phyloP scores from a whole-genome alignment of 2,329 filamentous ascomycete genomes.

The Fonsecaea pugnacius region DNA sequence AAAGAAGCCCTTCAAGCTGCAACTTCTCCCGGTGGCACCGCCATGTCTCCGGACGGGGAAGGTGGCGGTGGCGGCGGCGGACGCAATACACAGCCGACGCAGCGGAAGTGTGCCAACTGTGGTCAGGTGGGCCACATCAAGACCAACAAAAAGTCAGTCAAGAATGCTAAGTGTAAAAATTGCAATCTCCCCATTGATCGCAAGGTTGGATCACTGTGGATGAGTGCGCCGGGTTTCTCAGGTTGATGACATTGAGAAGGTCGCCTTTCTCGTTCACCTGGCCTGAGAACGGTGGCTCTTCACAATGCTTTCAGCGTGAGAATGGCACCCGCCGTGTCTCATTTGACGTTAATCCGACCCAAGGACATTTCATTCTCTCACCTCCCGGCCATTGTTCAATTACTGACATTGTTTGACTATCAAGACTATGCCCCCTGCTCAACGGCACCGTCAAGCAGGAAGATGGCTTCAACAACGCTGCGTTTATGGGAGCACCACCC shows the following conservation, averaged over 20 bases:
- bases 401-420: constrained; percentile 39
- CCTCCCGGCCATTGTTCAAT: constrained; percentile 3
- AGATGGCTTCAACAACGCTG: constrained; percentile 51
- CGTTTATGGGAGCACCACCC: constrained; percentile 54
- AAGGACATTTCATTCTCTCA: constrained; percentile 13
- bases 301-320: neutral
- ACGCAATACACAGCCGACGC: constrained; percentile 67
- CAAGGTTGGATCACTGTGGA: constrained; percentile 30
- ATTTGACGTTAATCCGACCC: constrained; percentile 13
- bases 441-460: constrained; percentile 76
- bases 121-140: constrained; percentile 97
- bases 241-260: constrained; percentile 10
- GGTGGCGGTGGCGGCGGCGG: constrained; percentile 63
- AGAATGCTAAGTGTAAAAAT: constrained; percentile 30
- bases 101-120: constrained; percentile 95
- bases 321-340: neutral
- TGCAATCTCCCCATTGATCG: constrained; percentile 35
- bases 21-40: constrained; percentile 38
- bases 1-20: constrained; percentile 30
- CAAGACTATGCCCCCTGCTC: constrained; percentile 77
- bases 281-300: neutral
- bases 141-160: constrained; percentile 91
- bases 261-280: neutral
- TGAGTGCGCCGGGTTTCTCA: constrained; percentile 25
- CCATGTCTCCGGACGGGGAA: constrained; percentile 52